Conservation (phyloP, 2,329 filamentous ascomycete genomes). For the Pseudocercospora vitis region DNA sequence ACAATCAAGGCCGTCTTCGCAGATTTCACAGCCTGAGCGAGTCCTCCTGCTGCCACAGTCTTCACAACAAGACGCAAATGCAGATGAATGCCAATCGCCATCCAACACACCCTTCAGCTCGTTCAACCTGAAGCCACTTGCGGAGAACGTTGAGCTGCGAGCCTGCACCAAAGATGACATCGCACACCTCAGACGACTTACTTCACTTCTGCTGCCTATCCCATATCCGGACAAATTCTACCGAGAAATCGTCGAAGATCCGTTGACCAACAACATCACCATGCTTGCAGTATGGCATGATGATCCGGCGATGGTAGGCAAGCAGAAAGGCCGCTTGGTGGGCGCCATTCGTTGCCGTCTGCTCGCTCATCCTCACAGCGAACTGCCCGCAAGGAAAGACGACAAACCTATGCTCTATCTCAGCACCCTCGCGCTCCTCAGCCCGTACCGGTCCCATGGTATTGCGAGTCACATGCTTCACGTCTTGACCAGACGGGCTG, state of each 20-base stretch:
- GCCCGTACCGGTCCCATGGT: slow-evolving; percentile 59
- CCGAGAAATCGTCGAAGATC: slow-evolving; percentile 58
- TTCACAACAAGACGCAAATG: not conserved
- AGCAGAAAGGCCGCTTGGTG: slow-evolving; percentile 42
- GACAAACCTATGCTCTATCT: slow-evolving; percentile 55
- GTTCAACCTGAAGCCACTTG: slow-evolving; percentile 32
- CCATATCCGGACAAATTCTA: slow-evolving; percentile 63
- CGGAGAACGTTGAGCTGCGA: slow-evolving; percentile 55
- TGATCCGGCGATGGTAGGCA: slow-evolving; percentile 33
- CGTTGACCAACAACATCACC: slow-evolving; percentile 54
- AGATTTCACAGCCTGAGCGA: slow-evolving; percentile 4
- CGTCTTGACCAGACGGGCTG: slow-evolving; percentile 37
- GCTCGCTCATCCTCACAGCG: slow-evolving; percentile 32
- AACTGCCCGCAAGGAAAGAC: not conserved
- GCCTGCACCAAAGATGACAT: slow-evolving; percentile 56
- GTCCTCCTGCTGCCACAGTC: slow-evolving; percentile 13
- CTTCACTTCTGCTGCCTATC: slow-evolving; percentile 59
- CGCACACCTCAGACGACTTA: slow-evolving; percentile 58
- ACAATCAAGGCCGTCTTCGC: slow-evolving; percentile 8
- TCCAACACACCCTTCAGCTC: not conserved
- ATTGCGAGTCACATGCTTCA: slow-evolving; percentile 58
- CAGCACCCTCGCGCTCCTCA: slow-evolving; percentile 59
- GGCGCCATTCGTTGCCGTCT: slow-evolving; percentile 52
- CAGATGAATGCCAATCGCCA: not conserved
- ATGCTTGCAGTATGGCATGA: slow-evolving; percentile 61